Base-by-base conservation (phyloP, 1,284 basidiomycete genomes). In the Tilletia walkeri region DNA sequence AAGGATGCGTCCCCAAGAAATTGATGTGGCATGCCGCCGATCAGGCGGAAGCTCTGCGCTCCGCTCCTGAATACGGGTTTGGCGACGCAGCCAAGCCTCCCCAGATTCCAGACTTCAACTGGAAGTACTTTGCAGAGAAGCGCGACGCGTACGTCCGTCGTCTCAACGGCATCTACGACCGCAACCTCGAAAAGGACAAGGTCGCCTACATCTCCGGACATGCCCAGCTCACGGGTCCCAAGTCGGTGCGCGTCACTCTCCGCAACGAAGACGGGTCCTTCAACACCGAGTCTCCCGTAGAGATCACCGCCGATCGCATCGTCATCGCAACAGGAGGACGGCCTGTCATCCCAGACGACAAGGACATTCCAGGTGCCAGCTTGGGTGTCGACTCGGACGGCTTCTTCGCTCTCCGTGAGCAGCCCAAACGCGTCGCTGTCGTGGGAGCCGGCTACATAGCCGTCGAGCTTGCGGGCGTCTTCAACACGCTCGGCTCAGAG, bases 21-120 rank as follows among this genome's bases (percentile, higher is more conserved):
- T 90, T 99, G 73, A 99, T 99, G 96, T 99, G 96, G 96, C 92
- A 99, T 83, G 94, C 95, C 45, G 94, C 96, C 68, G 95, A 98
- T 85, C 74, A 80, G 65, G 75, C 91, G 53, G 94, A 95, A 80
- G 91, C 91, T 80, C 86, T 96, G 63, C 88, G 88, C 65, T 89
- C 92, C 72, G 86, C 87, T 72, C 88, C 89, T 30, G 85, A 88
- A 45, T 99, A 96, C 86, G 91, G 93, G 71, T 94, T 95, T 67
- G 77, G 78, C 38, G 67, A 72, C 41, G 59, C 36, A 39, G 56
- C n/a, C 67, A 47, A 56, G n/a, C 41, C 49, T 6, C 4, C 41
- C 20, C 18, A 36, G 36, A 70, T 76, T 34, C 88, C 90, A 30
- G 68, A 61, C 71, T 95, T 99, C 83, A 87, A 92, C 86, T 99